These are phyloP conservation scores for Berkeleyomyces basicola DNA, from an alignment of 2,329 filamentous ascomycete genomes.

Conservation along the genomic window DNA sequence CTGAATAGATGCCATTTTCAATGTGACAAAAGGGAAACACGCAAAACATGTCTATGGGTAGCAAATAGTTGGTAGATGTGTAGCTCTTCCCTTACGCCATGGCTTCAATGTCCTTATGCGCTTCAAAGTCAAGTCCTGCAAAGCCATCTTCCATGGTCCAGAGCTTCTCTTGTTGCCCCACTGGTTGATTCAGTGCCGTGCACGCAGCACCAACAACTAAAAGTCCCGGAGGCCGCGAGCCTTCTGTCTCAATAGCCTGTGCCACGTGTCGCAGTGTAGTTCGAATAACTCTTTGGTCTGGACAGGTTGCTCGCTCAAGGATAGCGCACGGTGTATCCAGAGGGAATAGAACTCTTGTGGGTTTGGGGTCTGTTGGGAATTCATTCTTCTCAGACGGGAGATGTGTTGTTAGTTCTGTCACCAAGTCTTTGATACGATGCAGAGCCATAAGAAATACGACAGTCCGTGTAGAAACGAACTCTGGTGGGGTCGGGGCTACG, in stretches of 20 bases:
- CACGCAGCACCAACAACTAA: constrained; percentile 76
- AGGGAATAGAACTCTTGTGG: constrained; percentile 43
- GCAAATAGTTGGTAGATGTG: background rate
- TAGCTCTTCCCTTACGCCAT: background rate
- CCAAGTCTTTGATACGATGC: constrained; percentile 61
- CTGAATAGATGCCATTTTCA: too few relatives aligned
- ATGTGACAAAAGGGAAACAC: too few relatives aligned
- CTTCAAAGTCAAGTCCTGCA: constrained; percentile 44
- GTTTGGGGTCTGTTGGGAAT: constrained; percentile 10
- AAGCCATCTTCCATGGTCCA: constrained; percentile 88
- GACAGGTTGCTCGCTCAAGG: constrained; percentile 81
- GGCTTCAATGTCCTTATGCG: constrained; percentile 7
- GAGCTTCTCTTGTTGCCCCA: constrained; percentile 35
- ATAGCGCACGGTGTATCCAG: constrained; percentile 73
- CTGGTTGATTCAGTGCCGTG: constrained; percentile 46
- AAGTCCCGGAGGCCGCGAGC: constrained; percentile 74
- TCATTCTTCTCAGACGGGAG: constrained; percentile 19
- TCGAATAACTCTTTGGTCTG: constrained; percentile 82
- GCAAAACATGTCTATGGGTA: constrained; percentile 16
- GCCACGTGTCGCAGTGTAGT: constrained; percentile 68
- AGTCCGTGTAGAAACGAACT: constrained; percentile 59
- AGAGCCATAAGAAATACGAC: constrained; percentile 92
- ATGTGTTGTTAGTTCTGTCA: constrained; percentile 48
- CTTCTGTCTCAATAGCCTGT: constrained; percentile 72
- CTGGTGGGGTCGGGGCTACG: constrained; percentile 62